Base-by-base conservation (phyloP, 2,329 filamentous ascomycete genomes). In the Lachnellula occidentalis region DNA sequence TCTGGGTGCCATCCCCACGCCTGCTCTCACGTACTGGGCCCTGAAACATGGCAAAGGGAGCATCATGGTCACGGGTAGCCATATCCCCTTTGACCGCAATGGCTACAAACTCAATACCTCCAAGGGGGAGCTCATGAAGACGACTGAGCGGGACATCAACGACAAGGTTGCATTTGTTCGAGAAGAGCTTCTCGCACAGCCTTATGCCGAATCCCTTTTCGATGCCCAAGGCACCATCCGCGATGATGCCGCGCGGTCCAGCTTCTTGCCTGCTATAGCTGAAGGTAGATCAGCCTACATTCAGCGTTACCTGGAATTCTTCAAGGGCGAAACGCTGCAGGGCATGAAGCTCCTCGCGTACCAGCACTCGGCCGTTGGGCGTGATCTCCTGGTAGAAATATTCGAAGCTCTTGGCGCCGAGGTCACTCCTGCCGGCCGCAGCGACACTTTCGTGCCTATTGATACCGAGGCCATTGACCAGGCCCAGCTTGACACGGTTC, bases 51-150 rank as follows among this genome's bases (percentile, higher is more conserved):
- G 54, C 5, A 70, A 69, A 54, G 68, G 67, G 5, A 69, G 66
- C 53, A 69, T 70, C 34, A 70, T 70, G 68, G 67, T 69, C 31
- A 70, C 68, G 4, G 67, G 68, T 5, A 70, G 68, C 51, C 68
- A 70, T 48, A 70, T 69, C 45, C 68, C 68, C 6, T 70, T 70
- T 46, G 66, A 69, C 51, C 68, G 68, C 21, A 70, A 70, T 55
- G 67, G 68, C 12, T 69, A 70, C 54, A 69, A 70, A 47, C 58
- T 69, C 42, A 70, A 70, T 49, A 69, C 67, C 17, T 69, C 62
- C 24, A 61, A 64, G 46, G 68, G 68, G 0, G 68, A 70, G 55
- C 61, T 70, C 21, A 52, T 69, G 59, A 69, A 69, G 54, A 63
- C 65, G 55, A 59, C 68, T 34, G 67, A 70, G 50, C 59, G 66